Base-by-base conservation (phyloP, 257 asterid genomes). In the Jasminum sambac region DNA sequence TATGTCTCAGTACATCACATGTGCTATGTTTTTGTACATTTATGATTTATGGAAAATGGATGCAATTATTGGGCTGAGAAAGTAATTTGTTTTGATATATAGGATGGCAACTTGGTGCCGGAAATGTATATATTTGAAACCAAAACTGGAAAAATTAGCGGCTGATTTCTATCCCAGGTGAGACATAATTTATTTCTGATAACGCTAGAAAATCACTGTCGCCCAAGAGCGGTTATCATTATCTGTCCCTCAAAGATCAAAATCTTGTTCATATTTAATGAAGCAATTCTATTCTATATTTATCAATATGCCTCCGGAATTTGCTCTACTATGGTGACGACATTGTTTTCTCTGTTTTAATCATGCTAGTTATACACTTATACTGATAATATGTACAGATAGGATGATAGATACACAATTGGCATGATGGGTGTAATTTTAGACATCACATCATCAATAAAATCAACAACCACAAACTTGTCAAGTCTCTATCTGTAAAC, bases 91-190 rank as follows among this genome's bases (percentile, higher is more conserved):
- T 75, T 81, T 78, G 78, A 70, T 82, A 34, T 86, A 81, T 85
- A 91, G 98, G 98, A 86, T 80, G 88, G 97, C 98, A 69, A 86
- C 68, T 77, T 91, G 98, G 98, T 94, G 98, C 89, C 80, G 98
- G 83, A 94, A 94, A 77, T 94, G 97, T 74, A 89, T 94, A 86
- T 94, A 86, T 81, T 80, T 91, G 81, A 91, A 94, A 80, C 98
- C 97, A 50, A 94, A 94, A 70, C 82, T 94, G 84, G 96, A 86
- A 85, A 94, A 88, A 58, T 75, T 91, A 80, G 96, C 99, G 10
- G 96, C 99, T 5, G 95, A 88, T 63, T 91, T 89, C 82, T 75
- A 84, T 77, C 92, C 97, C 69, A 91, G 98, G 98, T 93, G 21
- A 38, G 88, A 48, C 69, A 39, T n/a, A 63, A 24, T 39, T 64